These are phyloP conservation scores for Microthyrium microscopicum DNA, from an alignment of 2,329 filamentous ascomycete species.

Conservation along the genomic window DNA sequence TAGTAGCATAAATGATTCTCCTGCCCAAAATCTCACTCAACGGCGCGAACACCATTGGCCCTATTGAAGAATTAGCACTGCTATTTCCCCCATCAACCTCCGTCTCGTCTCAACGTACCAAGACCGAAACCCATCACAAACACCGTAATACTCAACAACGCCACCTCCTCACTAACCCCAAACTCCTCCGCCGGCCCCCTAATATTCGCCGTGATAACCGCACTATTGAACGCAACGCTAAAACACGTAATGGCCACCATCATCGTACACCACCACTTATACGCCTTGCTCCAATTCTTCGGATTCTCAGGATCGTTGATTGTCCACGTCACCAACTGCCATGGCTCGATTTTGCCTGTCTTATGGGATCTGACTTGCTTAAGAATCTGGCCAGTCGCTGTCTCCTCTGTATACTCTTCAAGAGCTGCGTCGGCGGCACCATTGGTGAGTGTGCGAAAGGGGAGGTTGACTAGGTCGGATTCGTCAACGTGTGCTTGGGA, in stretches of 20 bases:
- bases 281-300: slow-evolving; percentile 67
- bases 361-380: slow-evolving; percentile 37
- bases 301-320: slow-evolving; percentile 60
- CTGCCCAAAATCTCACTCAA: slow-evolving; percentile 61
- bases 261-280: slow-evolving; percentile 70
- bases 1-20: slow-evolving; percentile 52
- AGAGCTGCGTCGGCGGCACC: slow-evolving; percentile 39
- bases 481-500: background rate
- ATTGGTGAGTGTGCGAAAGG: slow-evolving; percentile 45
- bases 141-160: slow-evolving; percentile 53
- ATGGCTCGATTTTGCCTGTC: slow-evolving; percentile 30
- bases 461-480: slow-evolving; percentile 38
- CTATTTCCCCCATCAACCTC: background rate
- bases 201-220: slow-evolving; percentile 65
- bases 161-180: slow-evolving; percentile 52
- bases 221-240: slow-evolving; percentile 37
- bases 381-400: slow-evolving; percentile 43
- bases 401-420: slow-evolving; percentile 50
- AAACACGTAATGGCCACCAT: slow-evolving; percentile 47
- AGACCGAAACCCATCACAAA: slow-evolving; percentile 74
- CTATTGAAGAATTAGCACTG: slow-evolving; percentile 19
- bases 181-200: slow-evolving; percentile 47
- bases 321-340: slow-evolving; percentile 54
- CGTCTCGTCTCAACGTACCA: slow-evolving; percentile 27
- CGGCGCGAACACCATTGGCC: slow-evolving; percentile 66